phyloP scores from a whole-genome alignment of 257 asterid species.

The Gentiana dahurica region DNA sequence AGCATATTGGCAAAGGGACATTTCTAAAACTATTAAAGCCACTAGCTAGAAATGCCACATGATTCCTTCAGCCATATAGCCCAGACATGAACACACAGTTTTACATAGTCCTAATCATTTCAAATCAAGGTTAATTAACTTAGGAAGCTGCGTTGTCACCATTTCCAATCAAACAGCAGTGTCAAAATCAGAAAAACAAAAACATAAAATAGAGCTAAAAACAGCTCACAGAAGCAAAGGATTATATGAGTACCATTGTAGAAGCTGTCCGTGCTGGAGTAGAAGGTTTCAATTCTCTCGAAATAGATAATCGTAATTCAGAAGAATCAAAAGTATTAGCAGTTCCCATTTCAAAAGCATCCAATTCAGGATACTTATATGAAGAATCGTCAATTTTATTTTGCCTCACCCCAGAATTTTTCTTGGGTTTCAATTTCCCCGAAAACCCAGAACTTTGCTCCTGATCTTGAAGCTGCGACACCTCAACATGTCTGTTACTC shows the following conservation, averaged over 20 bases:
- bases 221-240: neutral
- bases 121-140: neutral
- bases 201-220: neutral
- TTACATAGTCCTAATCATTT: neutral
- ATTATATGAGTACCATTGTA: conserved; percentile 43
- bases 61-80: neutral
- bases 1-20: too few relatives aligned
- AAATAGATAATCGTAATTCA: conserved; percentile 51
- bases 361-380: conserved; percentile 41
- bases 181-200: neutral
- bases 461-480: conserved; percentile 36
- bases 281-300: conserved; percentile 65
- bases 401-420: conserved; percentile 38
- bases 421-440: conserved; percentile 50
- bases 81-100: neutral
- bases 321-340: conserved; percentile 64
- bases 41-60: neutral
- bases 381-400: conserved; percentile 30
- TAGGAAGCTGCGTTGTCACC: too few relatives aligned
- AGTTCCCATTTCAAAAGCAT: conserved; percentile 33
- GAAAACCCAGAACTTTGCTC: conserved; percentile 59
- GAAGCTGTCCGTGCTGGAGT: conserved; percentile 48
- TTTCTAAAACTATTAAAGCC: too few relatives aligned
- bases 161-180: too few relatives aligned
- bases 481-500: conserved; percentile 26